A percentile compares a stretch with the other conserved stretches of the same genome.
Evolutionary conservation across 495 filamentous ascomycete genomes (phyloP).

Genomic region (Daldinia grandis): DNA sequence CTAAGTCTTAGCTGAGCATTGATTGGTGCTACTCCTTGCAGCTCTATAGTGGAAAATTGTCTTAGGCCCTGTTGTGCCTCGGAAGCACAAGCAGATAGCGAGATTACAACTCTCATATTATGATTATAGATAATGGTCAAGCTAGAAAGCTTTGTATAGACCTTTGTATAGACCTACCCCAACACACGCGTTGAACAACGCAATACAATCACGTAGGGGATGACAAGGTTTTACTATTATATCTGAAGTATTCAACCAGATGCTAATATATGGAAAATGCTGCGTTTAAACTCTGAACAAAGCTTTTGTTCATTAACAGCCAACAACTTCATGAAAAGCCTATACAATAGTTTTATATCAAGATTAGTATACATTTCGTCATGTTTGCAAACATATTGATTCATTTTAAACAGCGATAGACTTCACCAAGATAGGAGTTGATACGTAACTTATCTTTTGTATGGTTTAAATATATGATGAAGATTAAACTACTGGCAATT

Average conservation of each 20-base stretch:
- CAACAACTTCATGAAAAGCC: neutral
- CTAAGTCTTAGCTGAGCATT: neutral
- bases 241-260: no score
- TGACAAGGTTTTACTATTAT: neutral
- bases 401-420: neutral
- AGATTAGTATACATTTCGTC: neutral
- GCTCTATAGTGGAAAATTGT: neutral
- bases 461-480: neutral
- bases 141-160: neutral
- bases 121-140: neutral
- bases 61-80: neutral
- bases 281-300: neutral
- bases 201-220: neutral
- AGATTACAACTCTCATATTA: neutral
- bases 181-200: neutral
- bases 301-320: neutral
- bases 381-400: neutral
- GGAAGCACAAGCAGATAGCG: neutral
- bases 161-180: neutral
- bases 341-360: neutral
- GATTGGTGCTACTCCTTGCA: constrained; percentile 1
- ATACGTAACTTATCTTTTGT: neutral
- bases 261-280: neutral
- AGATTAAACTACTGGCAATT: neutral
- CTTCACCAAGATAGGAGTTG: neutral